Conservation (phyloP, 148 eudicot species). For the Vaccinium vitisidaea region DNA sequence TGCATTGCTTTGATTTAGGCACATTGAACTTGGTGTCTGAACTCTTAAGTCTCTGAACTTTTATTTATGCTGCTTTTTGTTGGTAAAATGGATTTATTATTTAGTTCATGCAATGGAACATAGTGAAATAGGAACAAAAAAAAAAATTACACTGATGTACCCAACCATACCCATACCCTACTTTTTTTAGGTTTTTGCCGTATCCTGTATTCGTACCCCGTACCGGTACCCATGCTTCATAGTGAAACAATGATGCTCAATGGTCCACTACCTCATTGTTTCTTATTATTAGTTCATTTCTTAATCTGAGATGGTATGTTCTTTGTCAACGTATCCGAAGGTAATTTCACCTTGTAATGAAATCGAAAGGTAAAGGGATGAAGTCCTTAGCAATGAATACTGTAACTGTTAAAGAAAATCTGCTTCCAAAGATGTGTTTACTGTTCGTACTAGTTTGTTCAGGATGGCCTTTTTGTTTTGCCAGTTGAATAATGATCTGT, state of each 20-base stretch:
- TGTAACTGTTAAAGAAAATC: not conserved
- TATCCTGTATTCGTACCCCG: too few species aligned
- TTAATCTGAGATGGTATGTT: not conserved
- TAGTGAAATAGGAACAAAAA: too few species aligned
- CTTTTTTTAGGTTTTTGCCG: not conserved
- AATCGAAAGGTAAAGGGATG: too few species aligned
- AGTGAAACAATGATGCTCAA: not conserved
- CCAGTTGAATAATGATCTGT: not conserved
- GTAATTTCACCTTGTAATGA: not conserved
- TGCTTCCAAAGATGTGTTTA: not conserved
- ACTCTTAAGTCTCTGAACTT: too few species aligned
- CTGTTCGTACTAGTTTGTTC: not conserved
- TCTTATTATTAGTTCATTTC: not conserved
- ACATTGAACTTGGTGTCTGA: too few species aligned
- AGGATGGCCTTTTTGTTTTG: conserved; percentile 4
- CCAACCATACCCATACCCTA: too few species aligned
- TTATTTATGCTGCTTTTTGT: too few species aligned
- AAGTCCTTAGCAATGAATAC: not conserved
- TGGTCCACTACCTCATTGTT: not conserved
- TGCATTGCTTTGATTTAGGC: too few species aligned
- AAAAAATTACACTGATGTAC: too few species aligned
- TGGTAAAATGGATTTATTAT: too few species aligned
- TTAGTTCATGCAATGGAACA: too few species aligned
- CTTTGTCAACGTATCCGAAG: not conserved
- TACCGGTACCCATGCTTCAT: too few species aligned